Evolutionary conservation across 2,329 filamentous ascomycete genomes (phyloP).

Genomic region (Colletotrichum limetticola): DNA sequence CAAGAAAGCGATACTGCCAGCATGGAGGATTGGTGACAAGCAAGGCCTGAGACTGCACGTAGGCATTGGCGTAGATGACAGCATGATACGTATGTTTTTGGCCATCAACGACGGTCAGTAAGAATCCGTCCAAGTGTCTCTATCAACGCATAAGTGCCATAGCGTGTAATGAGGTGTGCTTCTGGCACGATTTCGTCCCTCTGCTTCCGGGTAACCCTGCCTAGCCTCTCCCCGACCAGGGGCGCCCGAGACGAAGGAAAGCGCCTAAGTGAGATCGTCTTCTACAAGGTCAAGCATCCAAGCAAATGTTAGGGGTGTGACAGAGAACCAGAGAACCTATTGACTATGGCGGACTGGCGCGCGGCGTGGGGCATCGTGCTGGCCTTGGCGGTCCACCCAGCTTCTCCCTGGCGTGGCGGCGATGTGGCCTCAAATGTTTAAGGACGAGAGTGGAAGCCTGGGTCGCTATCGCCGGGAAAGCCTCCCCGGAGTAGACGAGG

Average conservation of each 20-base stretch:
- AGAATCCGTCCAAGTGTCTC: not conserved
- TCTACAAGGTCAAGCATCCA: not conserved
- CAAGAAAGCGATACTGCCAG: not conserved
- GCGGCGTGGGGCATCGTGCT: not conserved
- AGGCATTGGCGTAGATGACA: not conserved
- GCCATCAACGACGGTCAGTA: not conserved
- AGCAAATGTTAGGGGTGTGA: not conserved
- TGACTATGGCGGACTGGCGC: not conserved
- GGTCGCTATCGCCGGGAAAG: no score
- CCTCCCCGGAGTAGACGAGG: no score
- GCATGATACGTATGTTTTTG: no score
- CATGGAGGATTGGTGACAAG: not conserved
- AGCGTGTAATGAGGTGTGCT: not conserved
- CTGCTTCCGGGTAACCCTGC: not conserved
- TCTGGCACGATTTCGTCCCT: not conserved
- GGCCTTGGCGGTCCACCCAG: no score
- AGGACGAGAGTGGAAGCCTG: no score
- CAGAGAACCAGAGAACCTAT: not conserved
- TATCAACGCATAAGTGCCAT: not conserved
- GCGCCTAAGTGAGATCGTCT: no score
- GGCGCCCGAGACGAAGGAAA: no score
- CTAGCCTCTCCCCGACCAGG: not conserved
- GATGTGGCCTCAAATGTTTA: no score
- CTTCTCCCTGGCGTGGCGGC: no score
- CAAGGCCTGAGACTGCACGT: not conserved